These are phyloP conservation scores for Yamadazyma nakazawae DNA, from an alignment of 805 yeast species.

Conservation along the genomic window DNA sequence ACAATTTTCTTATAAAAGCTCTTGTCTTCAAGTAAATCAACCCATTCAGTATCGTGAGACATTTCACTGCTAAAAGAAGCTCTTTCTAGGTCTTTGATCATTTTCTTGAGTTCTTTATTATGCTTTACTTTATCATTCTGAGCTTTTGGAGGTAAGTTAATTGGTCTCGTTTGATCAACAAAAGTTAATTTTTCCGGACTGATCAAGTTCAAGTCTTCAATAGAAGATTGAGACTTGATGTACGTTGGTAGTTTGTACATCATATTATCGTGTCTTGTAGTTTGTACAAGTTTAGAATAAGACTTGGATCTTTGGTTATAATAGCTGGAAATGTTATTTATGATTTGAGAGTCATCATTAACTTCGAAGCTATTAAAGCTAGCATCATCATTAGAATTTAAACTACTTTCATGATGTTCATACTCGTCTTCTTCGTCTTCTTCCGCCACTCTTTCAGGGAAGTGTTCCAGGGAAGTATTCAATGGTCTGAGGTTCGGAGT, in stretches of 20 bases:
- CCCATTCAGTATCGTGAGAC: slow-evolving; percentile 11
- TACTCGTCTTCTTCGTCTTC: slow-evolving; percentile 12
- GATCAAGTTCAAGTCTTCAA: slow-evolving; percentile 59
- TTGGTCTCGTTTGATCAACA: slow-evolving; percentile 62
- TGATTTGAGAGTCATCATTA: slow-evolving; percentile 32
- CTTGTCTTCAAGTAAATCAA: slow-evolving; percentile 16
- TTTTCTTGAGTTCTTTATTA: slow-evolving; percentile 50
- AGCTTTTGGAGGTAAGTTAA: slow-evolving; percentile 68
- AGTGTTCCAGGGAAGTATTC: background rate
- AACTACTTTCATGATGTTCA: background rate
- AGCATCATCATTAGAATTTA: slow-evolving; percentile 2
- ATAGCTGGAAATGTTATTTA: slow-evolving; percentile 35
- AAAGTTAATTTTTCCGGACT: slow-evolving; percentile 57
- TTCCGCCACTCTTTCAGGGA: slow-evolving; percentile 17
- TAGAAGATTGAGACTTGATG: slow-evolving; percentile 36
- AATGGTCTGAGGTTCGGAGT: slow-evolving; percentile 9
- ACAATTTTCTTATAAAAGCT: slow-evolving; percentile 24
- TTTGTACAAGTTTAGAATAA: slow-evolving; percentile 29
- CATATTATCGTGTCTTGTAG: slow-evolving; percentile 30
- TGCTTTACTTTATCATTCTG: slow-evolving; percentile 51
- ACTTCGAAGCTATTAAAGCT: slow-evolving; percentile 3
- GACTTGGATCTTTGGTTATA: slow-evolving; percentile 36
- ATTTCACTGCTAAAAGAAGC: slow-evolving; percentile 2
- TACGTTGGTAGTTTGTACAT: slow-evolving; percentile 37
- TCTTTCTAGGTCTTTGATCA: slow-evolving; percentile 39